A percentile compares a stretch with the other conserved stretches of the same genome.
phyloP scores from a whole-genome alignment of 2,329 filamentous ascomycete genomes.

The Alternaria ethzedia region DNA sequence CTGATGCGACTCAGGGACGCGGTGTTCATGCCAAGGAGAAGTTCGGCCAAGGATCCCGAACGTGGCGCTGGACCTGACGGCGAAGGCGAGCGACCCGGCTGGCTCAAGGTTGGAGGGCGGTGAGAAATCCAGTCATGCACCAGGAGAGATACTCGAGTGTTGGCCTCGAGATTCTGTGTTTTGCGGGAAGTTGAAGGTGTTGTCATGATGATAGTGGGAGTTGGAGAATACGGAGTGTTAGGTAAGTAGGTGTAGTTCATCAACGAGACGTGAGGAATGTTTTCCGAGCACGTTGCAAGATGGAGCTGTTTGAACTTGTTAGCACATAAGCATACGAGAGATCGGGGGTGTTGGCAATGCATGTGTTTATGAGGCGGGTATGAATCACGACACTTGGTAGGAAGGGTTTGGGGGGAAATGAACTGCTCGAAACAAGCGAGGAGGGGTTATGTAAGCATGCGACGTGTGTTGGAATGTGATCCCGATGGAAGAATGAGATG shows the following conservation, averaged over 20 bases:
- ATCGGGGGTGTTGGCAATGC: not conserved
- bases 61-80: slow-evolving; percentile 59
- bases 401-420: not conserved
- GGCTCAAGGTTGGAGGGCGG: slow-evolving; percentile 75
- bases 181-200: slow-evolving; percentile 81
- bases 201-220: slow-evolving; percentile 83
- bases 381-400: not conserved
- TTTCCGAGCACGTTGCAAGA: slow-evolving; percentile 85
- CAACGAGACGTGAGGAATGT: slow-evolving; percentile 88
- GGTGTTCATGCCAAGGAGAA: slow-evolving; percentile 90
- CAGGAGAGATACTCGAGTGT: slow-evolving; percentile 89
- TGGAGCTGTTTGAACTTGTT: slow-evolving; percentile 71
- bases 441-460: not conserved
- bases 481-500: not conserved
- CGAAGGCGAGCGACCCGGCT: slow-evolving; percentile 62
- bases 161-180: slow-evolving; percentile 79
- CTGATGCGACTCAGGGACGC: slow-evolving; percentile 86
- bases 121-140: slow-evolving; percentile 98
- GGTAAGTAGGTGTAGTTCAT: slow-evolving; percentile 99
- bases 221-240: slow-evolving; percentile 68
- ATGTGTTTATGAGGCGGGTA: not conserved
- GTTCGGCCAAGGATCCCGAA: slow-evolving; percentile 76
- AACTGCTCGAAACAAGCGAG: slow-evolving; percentile 3
- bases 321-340: not conserved
- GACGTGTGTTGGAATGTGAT: not conserved